Conservation (phyloP, 2,329 filamentous ascomycete species). For the Diaporthe destruens region DNA sequence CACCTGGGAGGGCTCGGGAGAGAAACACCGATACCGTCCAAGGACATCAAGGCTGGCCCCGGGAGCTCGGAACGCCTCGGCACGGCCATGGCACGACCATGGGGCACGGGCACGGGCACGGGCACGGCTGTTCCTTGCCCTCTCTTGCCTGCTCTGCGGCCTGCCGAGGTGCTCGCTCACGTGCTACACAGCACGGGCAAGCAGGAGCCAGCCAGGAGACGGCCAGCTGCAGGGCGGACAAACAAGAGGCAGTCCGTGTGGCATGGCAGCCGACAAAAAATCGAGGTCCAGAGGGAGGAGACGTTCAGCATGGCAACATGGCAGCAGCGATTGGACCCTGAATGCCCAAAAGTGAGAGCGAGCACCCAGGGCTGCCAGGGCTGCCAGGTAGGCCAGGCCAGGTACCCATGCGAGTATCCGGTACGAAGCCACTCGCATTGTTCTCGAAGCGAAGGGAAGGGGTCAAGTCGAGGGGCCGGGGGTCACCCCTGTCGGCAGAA, state of each 20-base stretch:
- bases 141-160: neutral
- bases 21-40: neutral
- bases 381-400: neutral
- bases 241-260: slow-evolving; percentile 16
- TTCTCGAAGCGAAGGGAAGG: slow-evolving; percentile 27
- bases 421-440: neutral
- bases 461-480: neutral
- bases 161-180: neutral
- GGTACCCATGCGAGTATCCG: too few relatives aligned
- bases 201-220: neutral
- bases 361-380: neutral
- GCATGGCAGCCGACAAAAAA: slow-evolving; percentile 1
- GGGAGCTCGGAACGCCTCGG: slow-evolving; percentile 9
- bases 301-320: too few relatives aligned
- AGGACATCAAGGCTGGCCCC: neutral
- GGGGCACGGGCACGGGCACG: too few relatives aligned
- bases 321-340: neutral
- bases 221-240: slow-evolving; percentile 25
- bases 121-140: neutral
- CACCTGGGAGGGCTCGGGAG: neutral
- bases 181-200: neutral
- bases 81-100: neutral
- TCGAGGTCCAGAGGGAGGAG: neutral
- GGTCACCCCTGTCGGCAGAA: slow-evolving; percentile 22
- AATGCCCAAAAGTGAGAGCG: neutral